A percentile compares a stretch with the other conserved stretches of the same genome.
phyloP scores from a whole-genome alignment of 768 basidiomycete genomes.

The Podaxis rugospora region DNA sequence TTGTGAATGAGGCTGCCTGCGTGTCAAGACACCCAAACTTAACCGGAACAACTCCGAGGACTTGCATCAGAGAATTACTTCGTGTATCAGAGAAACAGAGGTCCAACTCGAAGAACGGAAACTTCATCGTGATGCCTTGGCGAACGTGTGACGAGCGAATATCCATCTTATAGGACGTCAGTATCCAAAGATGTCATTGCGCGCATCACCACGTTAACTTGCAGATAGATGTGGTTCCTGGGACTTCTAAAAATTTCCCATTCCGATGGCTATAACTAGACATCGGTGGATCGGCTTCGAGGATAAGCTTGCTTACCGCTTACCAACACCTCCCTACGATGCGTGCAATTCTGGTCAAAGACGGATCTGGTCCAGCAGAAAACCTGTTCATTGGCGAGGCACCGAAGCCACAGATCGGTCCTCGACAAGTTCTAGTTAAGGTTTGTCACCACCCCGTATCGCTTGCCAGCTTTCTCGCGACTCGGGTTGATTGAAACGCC shows the following conservation, averaged over 20 bases:
- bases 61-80: background rate
- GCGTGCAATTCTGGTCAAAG: slow-evolving; percentile 78
- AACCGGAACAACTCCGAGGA: background rate
- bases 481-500: slow-evolving; percentile 1
- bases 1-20: background rate
- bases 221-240: background rate
- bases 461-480: background rate
- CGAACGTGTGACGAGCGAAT: no score
- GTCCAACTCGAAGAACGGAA: background rate
- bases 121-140: background rate
- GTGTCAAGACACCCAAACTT: background rate
- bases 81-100: background rate
- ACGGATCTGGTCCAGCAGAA: slow-evolving; percentile 69
- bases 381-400: slow-evolving; percentile 75
- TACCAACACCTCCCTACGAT: slow-evolving; percentile 32
- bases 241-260: background rate
- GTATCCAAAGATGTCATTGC: background rate
- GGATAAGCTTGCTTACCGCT: background rate
- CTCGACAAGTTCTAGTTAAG: slow-evolving; percentile 76
- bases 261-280: background rate
- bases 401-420: slow-evolving; percentile 51
- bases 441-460: slow-evolving; percentile 29
- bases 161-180: no score
- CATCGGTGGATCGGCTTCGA: background rate
- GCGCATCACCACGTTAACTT: background rate